Evolutionary conservation across 75 land plant species (phyloP), one percentile per base, ranked within the genome.

Genomic region (Pseudotsuga menziesii): DNA sequence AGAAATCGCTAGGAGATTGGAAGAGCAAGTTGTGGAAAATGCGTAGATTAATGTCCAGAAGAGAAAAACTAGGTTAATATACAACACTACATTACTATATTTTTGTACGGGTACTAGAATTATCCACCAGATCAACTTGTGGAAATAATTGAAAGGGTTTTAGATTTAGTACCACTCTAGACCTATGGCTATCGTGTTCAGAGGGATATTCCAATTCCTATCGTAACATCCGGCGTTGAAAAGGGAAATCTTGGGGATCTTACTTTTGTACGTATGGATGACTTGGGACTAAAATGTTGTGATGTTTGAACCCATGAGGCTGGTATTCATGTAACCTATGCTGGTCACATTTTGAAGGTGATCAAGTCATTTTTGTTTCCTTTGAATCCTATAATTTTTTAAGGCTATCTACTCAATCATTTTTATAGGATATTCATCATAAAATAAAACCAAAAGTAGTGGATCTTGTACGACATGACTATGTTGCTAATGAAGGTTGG

Each of bases 231-330:
- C 72, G 99, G 99, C 44, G 99, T 97, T 63, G 99, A 97, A 81
- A 97, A 97, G 82, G 99, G 99, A 9, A 97, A 97, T 90, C 89
- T 97, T 64, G 78, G 99, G 41, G 99, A 97, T 79, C 82, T 97
- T 58, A 98, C 99, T 57, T 83, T 97, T 81, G 94, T 95, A 80
- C 85, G 99, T 12, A 97, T 97, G 99, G 95, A 94, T 66, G 99
- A 97, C 83, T 82, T 97, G 80, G 99, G 99, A 41, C 85, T 97
- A 64, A 97, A 97, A 75, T 97, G 99, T 74, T 91, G 99, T 22
- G 99, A 97, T 84, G 99, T 97, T 76, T 82, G 99, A 74, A 97
- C 99, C 15, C 93, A 98, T 48, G 99, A 97, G 87, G 99, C 99
- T 81, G 99, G 99, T 82, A 97, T 97, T 77, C 99, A 97, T 93